phyloP scores from a whole-genome alignment of 768 basidiomycete species.

The Pulveroboletus sp. region DNA sequence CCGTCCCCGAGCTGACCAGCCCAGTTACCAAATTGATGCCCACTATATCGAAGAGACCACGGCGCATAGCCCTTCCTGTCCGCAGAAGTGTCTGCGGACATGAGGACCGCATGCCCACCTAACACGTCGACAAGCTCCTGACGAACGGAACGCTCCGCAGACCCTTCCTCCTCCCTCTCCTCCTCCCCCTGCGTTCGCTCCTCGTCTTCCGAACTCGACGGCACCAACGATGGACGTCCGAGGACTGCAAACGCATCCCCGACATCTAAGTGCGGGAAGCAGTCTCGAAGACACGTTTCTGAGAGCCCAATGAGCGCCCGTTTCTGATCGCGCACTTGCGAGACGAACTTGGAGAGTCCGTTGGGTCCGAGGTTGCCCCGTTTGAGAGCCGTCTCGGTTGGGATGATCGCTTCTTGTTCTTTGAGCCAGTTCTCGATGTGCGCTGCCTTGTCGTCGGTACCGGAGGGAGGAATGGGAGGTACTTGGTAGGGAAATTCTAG shows the following conservation, averaged over 20 bases:
- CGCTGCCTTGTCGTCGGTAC: conserved; percentile 51
- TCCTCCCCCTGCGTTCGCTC: conserved; percentile 15
- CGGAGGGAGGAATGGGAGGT: conserved; percentile 46
- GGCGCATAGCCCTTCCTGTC: conserved; percentile 41
- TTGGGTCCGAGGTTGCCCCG: neutral
- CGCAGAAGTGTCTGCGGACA: conserved; percentile 33
- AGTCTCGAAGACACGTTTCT: conserved; percentile 62
- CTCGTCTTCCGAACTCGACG: conserved; percentile 24
- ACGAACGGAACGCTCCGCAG: conserved; percentile 41
- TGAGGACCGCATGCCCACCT: conserved; percentile 69
- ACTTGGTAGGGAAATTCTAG: conserved; percentile 80
- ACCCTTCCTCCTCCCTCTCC: conserved; percentile 6
- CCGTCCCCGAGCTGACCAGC: conserved; percentile 97
- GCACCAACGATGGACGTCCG: conserved; percentile 52
- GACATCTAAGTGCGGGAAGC: conserved; percentile 79
- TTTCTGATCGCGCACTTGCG: conserved; percentile 46
- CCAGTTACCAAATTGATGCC: conserved; percentile 85
- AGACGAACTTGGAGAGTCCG: conserved; percentile 44
- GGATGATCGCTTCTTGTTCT: conserved; percentile 53
- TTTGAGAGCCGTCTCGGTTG: conserved; percentile 1
- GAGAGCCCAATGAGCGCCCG: conserved; percentile 71
- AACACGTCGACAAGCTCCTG: conserved; percentile 78
- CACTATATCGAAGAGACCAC: conserved; percentile 89
- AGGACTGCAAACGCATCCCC: conserved; percentile 74
- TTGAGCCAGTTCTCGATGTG: conserved; percentile 77